Percentiles rank a stretch among this genome's conserved stretches.
Conservation (phyloP, 805 yeast genomes). For the Pichia ethanolica region DNA sequence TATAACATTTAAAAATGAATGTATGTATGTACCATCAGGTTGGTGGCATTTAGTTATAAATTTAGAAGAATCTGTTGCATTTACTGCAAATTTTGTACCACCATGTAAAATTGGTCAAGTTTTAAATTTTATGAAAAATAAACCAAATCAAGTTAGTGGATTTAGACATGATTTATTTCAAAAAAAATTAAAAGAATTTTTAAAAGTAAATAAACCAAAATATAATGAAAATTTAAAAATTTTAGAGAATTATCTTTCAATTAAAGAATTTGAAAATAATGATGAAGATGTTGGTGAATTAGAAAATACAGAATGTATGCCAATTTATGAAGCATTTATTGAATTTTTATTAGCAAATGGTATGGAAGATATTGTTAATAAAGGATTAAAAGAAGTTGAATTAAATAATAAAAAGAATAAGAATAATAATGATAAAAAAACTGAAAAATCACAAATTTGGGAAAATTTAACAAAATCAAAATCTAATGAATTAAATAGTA, state of each 20-base stretch:
- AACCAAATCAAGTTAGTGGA: constrained; percentile 70
- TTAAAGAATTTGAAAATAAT: constrained; percentile 19
- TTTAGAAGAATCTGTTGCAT: constrained; percentile 71
- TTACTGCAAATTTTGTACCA: constrained; percentile 88
- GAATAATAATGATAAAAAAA: constrained; percentile 8
- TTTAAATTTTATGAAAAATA: constrained; percentile 58
- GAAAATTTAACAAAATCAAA: constrained; percentile 26
- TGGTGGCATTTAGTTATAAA: constrained; percentile 98
- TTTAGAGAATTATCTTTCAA: constrained; percentile 6
- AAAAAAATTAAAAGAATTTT: constrained; percentile 27
- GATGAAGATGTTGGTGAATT: constrained; percentile 64
- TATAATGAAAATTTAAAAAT: constrained; percentile 12
- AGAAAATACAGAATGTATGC: constrained; percentile 29
- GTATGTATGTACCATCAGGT: constrained; percentile 86
- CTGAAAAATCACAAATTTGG: constrained; percentile 47
- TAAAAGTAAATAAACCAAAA: constrained; percentile 8
- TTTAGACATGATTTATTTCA: constrained; percentile 54
- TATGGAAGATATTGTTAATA: constrained; percentile 27
- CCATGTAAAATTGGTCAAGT: constrained; percentile 51
- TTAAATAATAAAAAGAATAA: constrained; percentile 21
- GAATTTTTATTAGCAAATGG: constrained; percentile 40
- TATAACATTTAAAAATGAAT: constrained; percentile 73
- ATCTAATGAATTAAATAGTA: constrained; percentile 8
- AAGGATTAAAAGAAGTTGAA: constrained; percentile 30
- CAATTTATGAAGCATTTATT: constrained; percentile 55